Conservation (phyloP, 2,329 filamentous ascomycete species). For the Colletotrichum kahawae region DNA sequence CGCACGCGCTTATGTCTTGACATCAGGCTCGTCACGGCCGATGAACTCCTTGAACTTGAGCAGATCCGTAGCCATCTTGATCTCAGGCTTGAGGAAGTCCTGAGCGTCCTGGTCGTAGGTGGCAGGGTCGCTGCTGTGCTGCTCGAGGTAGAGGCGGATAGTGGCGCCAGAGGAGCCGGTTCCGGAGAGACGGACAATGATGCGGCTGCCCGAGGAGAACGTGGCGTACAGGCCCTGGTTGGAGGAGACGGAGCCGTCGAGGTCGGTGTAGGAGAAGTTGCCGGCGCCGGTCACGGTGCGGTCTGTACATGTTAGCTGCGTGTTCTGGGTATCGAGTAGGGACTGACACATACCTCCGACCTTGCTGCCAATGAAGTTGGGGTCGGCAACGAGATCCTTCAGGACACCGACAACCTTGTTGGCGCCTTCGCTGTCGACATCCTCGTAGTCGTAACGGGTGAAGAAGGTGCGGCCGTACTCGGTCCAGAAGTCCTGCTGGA, state of each 20-base stretch:
- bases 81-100: slow-evolving; percentile 90
- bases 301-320: slow-evolving; percentile 44
- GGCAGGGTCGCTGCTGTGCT: slow-evolving; percentile 82
- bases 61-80: slow-evolving; percentile 82
- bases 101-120: slow-evolving; percentile 86
- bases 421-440: slow-evolving; percentile 89
- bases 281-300: slow-evolving; percentile 88
- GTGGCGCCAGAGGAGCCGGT: slow-evolving; percentile 96
- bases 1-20: slow-evolving; percentile 75
- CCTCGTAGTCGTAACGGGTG: slow-evolving; percentile 98
- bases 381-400: slow-evolving; percentile 75
- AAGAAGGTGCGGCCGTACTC: slow-evolving; percentile 98
- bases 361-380: slow-evolving; percentile 80
- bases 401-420: slow-evolving; percentile 88
- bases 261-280: slow-evolving; percentile 97
- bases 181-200: slow-evolving; percentile 92
- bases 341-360: slow-evolving; percentile 63
- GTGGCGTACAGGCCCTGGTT: slow-evolving; percentile 96
- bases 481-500: slow-evolving; percentile 97
- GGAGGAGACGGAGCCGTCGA: slow-evolving; percentile 94
- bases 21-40: slow-evolving; percentile 90
- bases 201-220: slow-evolving; percentile 93
- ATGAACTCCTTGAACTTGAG: slow-evolving; percentile 95
- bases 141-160: slow-evolving; percentile 96
- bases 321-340: neutral